Percentiles rank a stretch among this genome's conserved stretches.
phyloP scores from a whole-genome alignment of 805 yeast species.

The Candida takata region DNA sequence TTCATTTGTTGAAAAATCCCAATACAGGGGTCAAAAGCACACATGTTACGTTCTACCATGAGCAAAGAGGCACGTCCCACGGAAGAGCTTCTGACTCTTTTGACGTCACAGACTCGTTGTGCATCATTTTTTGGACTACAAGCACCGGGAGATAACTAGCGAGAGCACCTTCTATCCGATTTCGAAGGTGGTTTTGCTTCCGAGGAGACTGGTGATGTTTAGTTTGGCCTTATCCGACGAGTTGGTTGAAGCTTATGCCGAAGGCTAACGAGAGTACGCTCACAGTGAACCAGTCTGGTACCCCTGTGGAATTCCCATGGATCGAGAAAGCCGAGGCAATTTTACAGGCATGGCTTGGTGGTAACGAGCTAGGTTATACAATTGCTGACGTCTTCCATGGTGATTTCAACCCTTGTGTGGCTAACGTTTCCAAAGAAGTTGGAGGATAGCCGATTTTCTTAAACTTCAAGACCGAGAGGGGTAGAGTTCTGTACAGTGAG shows the following conservation, averaged over 20 bases:
- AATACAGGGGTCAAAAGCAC: constrained; percentile 22
- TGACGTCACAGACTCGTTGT: constrained; percentile 16
- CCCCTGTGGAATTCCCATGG: constrained; percentile 59
- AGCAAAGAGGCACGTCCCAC: constrained; percentile 15
- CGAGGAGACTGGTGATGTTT: constrained; percentile 40
- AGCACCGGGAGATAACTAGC: constrained; percentile 16
- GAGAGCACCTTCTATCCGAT: constrained; percentile 33
- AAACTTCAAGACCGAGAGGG: constrained; percentile 44
- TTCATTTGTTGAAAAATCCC: constrained; percentile 20
- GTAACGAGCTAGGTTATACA: constrained; percentile 52
- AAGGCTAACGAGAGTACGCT: constrained; percentile 45
- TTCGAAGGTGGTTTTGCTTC: constrained; percentile 41
- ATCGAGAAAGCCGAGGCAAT: constrained; percentile 34
- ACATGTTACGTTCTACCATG: constrained; percentile 21
- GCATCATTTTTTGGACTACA: constrained; percentile 27
- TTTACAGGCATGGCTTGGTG: constrained; percentile 54
- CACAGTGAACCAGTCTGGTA: constrained; percentile 54
- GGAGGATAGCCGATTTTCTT: constrained; percentile 53
- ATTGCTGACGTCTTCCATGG: constrained; percentile 57
- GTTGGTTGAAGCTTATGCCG: constrained; percentile 38
- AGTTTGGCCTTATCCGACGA: constrained; percentile 46
- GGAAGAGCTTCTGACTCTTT: constrained; percentile 26
- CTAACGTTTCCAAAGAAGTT: constrained; percentile 45
- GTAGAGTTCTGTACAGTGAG: constrained; percentile 55
- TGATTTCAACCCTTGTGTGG: constrained; percentile 52